Conservation (phyloP, 169 alveolate species). For the Cryptosporidium canis region DNA sequence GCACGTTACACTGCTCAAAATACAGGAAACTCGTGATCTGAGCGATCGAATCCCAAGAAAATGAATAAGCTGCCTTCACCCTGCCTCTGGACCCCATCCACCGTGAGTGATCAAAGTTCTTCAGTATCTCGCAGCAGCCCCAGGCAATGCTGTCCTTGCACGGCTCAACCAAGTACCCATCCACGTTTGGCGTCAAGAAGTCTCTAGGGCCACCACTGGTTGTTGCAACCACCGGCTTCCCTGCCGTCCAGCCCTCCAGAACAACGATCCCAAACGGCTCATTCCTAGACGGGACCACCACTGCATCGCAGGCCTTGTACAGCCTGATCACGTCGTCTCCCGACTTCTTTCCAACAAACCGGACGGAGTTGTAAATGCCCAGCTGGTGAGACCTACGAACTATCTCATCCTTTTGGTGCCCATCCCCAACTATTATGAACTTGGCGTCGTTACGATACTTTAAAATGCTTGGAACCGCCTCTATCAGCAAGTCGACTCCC, state of each 20-base stretch:
- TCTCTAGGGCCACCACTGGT: slow-evolving; percentile 85
- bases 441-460: slow-evolving; percentile 79
- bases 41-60: slow-evolving; percentile 80
- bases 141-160: slow-evolving; percentile 81
- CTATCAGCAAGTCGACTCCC: slow-evolving; percentile 82
- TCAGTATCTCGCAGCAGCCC: slow-evolving; percentile 80
- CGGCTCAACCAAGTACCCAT: slow-evolving; percentile 81
- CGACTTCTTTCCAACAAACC: slow-evolving; percentile 66
- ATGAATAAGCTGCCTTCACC: slow-evolving; percentile 78
- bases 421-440: slow-evolving; percentile 84
- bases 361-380: slow-evolving; percentile 71
- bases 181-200: slow-evolving; percentile 77
- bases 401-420: slow-evolving; percentile 81
- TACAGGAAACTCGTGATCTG: slow-evolving; percentile 74
- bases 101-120: slow-evolving; percentile 77
- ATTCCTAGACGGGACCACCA: slow-evolving; percentile 82
- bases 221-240: slow-evolving; percentile 84
- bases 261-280: slow-evolving; percentile 85
- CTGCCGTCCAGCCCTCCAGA: slow-evolving; percentile 83
- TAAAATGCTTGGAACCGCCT: slow-evolving; percentile 73
- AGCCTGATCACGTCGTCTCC: slow-evolving; percentile 76
- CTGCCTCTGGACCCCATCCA: slow-evolving; percentile 82
- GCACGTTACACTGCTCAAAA: slow-evolving; percentile 75
- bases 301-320: slow-evolving; percentile 84
- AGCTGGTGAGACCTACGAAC: slow-evolving; percentile 79